These are phyloP conservation scores for Nannochloropsis salina DNA, from an alignment of 108 stramenopile species.

Conservation along the genomic window DNA sequence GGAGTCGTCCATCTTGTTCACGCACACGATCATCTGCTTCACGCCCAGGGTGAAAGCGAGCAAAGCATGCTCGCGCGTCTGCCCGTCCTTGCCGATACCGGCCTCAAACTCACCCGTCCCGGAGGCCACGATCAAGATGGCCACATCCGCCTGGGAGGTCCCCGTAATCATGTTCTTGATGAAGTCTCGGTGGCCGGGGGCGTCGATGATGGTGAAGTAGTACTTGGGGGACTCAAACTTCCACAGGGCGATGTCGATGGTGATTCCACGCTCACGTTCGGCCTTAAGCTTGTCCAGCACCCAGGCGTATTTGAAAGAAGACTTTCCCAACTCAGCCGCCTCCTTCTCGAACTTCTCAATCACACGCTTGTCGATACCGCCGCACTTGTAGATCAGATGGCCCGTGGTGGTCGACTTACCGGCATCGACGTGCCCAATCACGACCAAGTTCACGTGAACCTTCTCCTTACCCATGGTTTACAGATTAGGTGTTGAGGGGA, in stretches of 20 bases:
- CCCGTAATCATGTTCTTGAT: slow-evolving; percentile 93
- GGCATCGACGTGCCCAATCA: slow-evolving; percentile 74
- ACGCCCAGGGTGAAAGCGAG: slow-evolving; percentile 90
- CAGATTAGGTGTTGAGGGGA: not conserved
- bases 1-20: slow-evolving; percentile 93
- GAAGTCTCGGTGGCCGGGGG: slow-evolving; percentile 82
- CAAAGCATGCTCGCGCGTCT: slow-evolving; percentile 84
- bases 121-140: slow-evolving; percentile 77
- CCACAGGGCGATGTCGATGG: slow-evolving; percentile 87
- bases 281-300: slow-evolving; percentile 89
- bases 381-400: slow-evolving; percentile 78
- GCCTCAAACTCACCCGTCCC: slow-evolving; percentile 76
- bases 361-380: slow-evolving; percentile 77
- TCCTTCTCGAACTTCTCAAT: slow-evolving; percentile 95
- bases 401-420: slow-evolving; percentile 94
- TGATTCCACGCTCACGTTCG: slow-evolving; percentile 91
- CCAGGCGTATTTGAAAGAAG: slow-evolving; percentile 91
- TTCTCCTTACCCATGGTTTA: slow-evolving; percentile 25
- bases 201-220: slow-evolving; percentile 85
- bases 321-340: slow-evolving; percentile 82
- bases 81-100: slow-evolving; percentile 80
- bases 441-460: slow-evolving; percentile 51
- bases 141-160: slow-evolving; percentile 88
- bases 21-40: slow-evolving; percentile 88
- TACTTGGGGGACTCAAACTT: slow-evolving; percentile 83